Conservation (phyloP, 176 grass and related monocot species). For the Juncus effusus region DNA sequence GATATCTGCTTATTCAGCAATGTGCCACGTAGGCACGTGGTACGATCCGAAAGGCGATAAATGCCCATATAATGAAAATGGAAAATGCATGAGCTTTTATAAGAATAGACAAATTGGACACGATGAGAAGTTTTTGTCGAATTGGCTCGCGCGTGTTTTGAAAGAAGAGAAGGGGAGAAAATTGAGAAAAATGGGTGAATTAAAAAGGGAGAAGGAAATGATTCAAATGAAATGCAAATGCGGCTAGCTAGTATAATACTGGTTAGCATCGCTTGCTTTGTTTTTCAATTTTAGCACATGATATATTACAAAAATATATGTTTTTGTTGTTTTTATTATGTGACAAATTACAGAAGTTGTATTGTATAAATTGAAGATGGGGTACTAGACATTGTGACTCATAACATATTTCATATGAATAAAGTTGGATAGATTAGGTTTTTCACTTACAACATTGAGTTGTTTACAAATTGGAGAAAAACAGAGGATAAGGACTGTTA, state of each 20-base stretch:
- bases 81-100: constrained; percentile 29
- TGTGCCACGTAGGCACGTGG: constrained; percentile 65
- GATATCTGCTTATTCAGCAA: constrained; percentile 42
- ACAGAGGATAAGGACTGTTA: too few relatives aligned
- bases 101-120: constrained; percentile 46
- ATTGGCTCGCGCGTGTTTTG: constrained; percentile 42
- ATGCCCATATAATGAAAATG: constrained; percentile 17
- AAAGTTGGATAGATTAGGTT: too few relatives aligned
- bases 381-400: too few relatives aligned
- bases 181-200: background rate
- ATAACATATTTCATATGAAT: too few relatives aligned
- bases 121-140: constrained; percentile 39
- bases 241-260: background rate
- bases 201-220: background rate
- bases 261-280: too few relatives aligned
- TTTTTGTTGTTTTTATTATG: too few relatives aligned
- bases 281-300: too few relatives aligned
- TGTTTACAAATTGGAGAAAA: too few relatives aligned
- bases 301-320: too few relatives aligned
- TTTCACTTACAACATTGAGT: too few relatives aligned
- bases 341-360: too few relatives aligned
- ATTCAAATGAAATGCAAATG: constrained; percentile 22
- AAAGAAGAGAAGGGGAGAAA: constrained; percentile 27
- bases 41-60: constrained; percentile 38
- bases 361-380: too few relatives aligned